These are phyloP conservation scores for Leccinum arenicola DNA, from an alignment of 768 basidiomycete species.

Conservation along the genomic window DNA sequence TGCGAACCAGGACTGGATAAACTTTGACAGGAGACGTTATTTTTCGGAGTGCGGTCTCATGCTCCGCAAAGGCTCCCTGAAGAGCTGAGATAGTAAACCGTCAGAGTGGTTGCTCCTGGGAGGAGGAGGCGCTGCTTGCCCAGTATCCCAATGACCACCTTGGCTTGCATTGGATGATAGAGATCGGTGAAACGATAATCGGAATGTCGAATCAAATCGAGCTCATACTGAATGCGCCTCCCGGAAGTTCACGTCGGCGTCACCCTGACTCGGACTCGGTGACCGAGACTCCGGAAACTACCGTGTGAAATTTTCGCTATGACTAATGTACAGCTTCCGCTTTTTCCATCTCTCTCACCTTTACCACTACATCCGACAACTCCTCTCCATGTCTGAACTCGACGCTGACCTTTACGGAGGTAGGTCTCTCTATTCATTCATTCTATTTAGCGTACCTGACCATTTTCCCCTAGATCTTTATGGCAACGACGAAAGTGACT, in stretches of 20 bases:
- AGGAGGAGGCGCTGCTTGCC: slow-evolving; percentile 33
- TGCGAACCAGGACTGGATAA: slow-evolving; percentile 61
- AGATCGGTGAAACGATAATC: not conserved
- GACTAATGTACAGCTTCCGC: slow-evolving; percentile 24
- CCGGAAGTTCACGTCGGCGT: not conserved
- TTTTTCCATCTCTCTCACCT: slow-evolving; percentile 34
- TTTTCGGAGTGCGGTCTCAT: slow-evolving; percentile 67
- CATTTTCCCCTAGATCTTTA: slow-evolving; percentile 57
- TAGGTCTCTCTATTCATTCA: slow-evolving; percentile 30
- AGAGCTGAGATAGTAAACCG: slow-evolving; percentile 52
- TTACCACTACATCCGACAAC: slow-evolving; percentile 29
- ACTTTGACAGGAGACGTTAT: slow-evolving; percentile 46
- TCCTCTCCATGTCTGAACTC: slow-evolving; percentile 64
- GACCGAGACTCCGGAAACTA: slow-evolving; percentile 18
- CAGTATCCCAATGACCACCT: slow-evolving; percentile 47
- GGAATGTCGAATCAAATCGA: not conserved
- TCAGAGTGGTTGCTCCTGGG: not conserved
- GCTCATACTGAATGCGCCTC: not conserved
- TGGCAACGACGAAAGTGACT: slow-evolving; percentile 58
- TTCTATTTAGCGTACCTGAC: not conserved
- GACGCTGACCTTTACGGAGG: slow-evolving; percentile 91
- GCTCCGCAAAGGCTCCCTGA: slow-evolving; percentile 92
- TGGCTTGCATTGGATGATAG: slow-evolving; percentile 11
- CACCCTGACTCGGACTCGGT: not conserved
- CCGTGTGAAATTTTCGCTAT: slow-evolving; percentile 25